Base-by-base conservation (phyloP, 2,329 filamentous ascomycete species). In the Neonectria coccinea region DNA sequence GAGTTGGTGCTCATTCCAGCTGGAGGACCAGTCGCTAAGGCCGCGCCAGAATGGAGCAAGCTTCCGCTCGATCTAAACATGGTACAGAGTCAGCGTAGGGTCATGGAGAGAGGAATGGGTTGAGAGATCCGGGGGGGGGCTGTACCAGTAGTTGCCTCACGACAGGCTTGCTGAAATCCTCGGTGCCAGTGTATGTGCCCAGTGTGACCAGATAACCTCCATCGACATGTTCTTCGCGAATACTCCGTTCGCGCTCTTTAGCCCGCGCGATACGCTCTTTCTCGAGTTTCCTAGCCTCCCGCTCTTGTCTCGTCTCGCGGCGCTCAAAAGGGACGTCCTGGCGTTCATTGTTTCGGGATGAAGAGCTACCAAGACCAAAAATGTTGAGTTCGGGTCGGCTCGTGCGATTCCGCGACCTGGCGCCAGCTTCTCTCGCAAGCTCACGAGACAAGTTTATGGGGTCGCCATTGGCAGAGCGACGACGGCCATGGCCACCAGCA, bases 31-130 rank as follows among this genome's bases (percentile, higher is more conserved):
- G 78, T 98, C 94, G 68, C 97, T 91, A 4, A 99, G 83, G 5
- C 96, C 96, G 75, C 91, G 91, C 94, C 95, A 99, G 78, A 99
- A 99, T 0, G 96, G 96, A 45, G 96, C 96, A 66, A 99, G 81
- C 67, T 92, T 90, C 71, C 96, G 88, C 80, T 99, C 96, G 77
- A 99, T 94, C 95, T 98, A 67, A 48, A 65, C 3, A 36, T 42
- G 36, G 44, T 36, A 44, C 55, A 42, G 9, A n/a, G 67, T 77
- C 56, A 73, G 67, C 55, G 59, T 62, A n/a, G 5, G 29, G 29
- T 16, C 16, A n/a, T 11, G 39, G 7, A 3, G 16, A 39, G 31
- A 25, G 22, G 20, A 25, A 7, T 6, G 45, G 31, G 14, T 12
- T n/a, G 18, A 18, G 5, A 14, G n/a, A n/a, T 25, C n/a, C 42